A percentile compares a stretch with the other conserved stretches of the same genome.
phyloP scores from a whole-genome alignment of 2,329 filamentous ascomycete species.

The Clonostachys sp. region DNA sequence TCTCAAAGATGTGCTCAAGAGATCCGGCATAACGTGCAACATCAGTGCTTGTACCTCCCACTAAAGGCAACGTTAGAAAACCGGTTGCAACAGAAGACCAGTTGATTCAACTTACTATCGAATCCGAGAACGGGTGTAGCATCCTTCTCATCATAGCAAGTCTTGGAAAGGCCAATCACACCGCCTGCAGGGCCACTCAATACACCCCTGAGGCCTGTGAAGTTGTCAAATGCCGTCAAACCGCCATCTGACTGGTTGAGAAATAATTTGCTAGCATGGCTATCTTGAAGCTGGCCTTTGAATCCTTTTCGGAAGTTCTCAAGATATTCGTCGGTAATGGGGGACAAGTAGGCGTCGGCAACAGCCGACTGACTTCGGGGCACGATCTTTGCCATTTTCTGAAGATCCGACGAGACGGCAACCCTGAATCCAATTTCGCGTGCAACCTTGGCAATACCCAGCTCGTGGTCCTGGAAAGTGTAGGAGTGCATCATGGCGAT shows the following conservation, averaged over 20 bases:
- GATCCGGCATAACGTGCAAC: constrained; percentile 64
- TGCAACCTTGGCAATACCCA: constrained; percentile 24
- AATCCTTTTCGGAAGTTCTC: constrained; percentile 14
- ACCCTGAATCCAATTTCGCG: constrained; percentile 32
- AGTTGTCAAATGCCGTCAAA: constrained; percentile 15
- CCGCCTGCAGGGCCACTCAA: constrained; percentile 15
- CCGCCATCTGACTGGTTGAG: constrained; percentile 17
- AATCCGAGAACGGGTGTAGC: constrained; percentile 14
- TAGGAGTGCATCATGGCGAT: constrained; percentile 74
- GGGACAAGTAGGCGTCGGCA: constrained; percentile 36
- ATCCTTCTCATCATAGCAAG: constrained; percentile 13
- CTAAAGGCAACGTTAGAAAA: neutral
- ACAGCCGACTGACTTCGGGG: constrained; percentile 32
- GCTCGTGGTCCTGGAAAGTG: constrained; percentile 50
- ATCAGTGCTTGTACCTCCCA: constrained; percentile 67
- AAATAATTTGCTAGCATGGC: constrained; percentile 12
- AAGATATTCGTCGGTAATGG: constrained; percentile 26
- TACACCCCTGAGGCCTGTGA: constrained; percentile 16
- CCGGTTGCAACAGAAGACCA: neutral
- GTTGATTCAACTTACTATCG: constrained; percentile 7
- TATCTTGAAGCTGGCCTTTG: constrained; percentile 11
- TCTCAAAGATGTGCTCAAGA: constrained; percentile 68
- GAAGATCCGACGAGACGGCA: constrained; percentile 4
- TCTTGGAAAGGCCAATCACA: constrained; percentile 13
- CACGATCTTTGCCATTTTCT: constrained; percentile 37